Evolutionary conservation across 306 rosid species (phyloP), one percentile per base, ranked within the genome.

Genomic region (Quillaja saponaria): DNA sequence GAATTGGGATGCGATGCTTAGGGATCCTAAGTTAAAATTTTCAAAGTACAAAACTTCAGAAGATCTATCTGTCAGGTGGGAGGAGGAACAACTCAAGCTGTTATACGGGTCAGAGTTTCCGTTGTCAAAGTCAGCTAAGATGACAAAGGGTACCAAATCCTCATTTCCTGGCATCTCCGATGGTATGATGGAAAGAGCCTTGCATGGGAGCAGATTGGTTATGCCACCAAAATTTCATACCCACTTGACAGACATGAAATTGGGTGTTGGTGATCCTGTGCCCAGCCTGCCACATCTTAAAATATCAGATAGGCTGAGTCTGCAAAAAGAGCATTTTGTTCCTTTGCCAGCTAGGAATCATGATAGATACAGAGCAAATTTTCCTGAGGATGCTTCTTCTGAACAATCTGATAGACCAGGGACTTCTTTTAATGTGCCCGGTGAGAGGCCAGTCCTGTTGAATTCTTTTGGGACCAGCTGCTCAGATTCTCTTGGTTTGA

Each of bases 101-200:
- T 76, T 92, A 35, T 94, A 89, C 64, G 96, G 94, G 61, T 73
- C 95, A 58, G 39, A 76, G 44, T 80, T 77, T 83, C 80, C 85
- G 8, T 68, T 60, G 61, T 75, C 82, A 35, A 89, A 86, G 71
- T 75, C 87, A 44, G 68, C 85, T 60, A 87, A 80, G 89, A 66
- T 64, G 18, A 13, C 84, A 1, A 87, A 69, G 82, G 66, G 82
- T 68, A 31, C 78, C 57, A 94, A 80, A 72, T 76, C 91, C 31
- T 64, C 91, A 11, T 85, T 94, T 79, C 90, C 97, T 10, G 61
- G 66, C 73, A 85, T 94, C 63, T 88, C 99, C 72, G 99, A 89
- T 74, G 99, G 91, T 52, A 90, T 90, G 97, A 89, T 94, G 99
- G 83, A 89, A 34, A 83, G 97, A 80, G 97, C 99, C 53, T 76